Evolutionary conservation across 1,284 basidiomycete species (phyloP).

Genomic region (Heliocybe sulcata): DNA sequence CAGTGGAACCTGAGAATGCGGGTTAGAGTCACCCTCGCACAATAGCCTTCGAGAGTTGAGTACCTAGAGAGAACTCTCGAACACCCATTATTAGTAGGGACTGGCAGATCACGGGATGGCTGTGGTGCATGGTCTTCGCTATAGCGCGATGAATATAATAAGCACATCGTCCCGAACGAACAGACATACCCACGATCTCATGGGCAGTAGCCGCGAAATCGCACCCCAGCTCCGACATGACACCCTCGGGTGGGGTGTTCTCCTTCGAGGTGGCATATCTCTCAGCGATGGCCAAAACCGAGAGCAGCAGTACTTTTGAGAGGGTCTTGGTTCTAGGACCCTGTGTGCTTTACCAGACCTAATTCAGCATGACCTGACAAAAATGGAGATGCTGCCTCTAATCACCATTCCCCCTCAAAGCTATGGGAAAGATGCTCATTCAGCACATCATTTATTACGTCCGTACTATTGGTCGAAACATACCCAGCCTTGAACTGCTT

Average conservation of each 20-base stretch:
- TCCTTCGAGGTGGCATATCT: slow-evolving; percentile 52
- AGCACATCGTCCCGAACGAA: slow-evolving; percentile 3
- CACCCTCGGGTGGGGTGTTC: slow-evolving; percentile 22
- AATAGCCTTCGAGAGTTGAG: neutral
- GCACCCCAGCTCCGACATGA: slow-evolving; percentile 39
- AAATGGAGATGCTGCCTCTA: too few species aligned
- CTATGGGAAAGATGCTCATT: neutral
- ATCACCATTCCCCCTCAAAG: too few species aligned
- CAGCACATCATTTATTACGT: too few species aligned
- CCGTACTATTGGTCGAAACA: too few species aligned
- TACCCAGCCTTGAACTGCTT: slow-evolving; percentile 55
- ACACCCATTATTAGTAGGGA: slow-evolving; percentile 71
- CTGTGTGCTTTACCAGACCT: neutral
- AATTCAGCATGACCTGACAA: neutral
- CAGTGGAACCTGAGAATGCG: slow-evolving; percentile 47
- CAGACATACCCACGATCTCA: slow-evolving; percentile 50
- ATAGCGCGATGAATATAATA: slow-evolving; percentile 4
- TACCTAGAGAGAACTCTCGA: slow-evolving; percentile 77
- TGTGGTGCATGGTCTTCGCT: slow-evolving; percentile 61
- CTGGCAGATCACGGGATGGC: slow-evolving; percentile 65
- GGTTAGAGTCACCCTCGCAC: neutral
- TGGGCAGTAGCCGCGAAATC: slow-evolving; percentile 65
- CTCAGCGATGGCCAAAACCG: slow-evolving; percentile 74
- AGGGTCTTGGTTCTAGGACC: slow-evolving; percentile 5
- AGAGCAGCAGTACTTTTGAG: slow-evolving; percentile 54